phyloP scores from a whole-genome alignment of 2,329 filamentous ascomycete genomes.

The Cadophora luteo-olivacea region DNA sequence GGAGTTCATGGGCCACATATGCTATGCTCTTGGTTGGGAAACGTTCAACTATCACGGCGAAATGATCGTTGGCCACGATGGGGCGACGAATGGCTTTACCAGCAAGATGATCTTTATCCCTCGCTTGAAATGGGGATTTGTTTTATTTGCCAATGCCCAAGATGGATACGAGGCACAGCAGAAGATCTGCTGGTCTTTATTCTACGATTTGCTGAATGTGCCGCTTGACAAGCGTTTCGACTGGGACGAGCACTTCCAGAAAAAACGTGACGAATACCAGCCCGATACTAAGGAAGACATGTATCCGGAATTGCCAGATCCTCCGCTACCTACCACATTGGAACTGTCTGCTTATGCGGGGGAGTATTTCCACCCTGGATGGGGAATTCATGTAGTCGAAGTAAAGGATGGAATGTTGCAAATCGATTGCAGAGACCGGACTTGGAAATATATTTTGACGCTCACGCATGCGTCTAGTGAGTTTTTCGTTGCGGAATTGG shows the following conservation, averaged over 20 bases:
- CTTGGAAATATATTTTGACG: constrained; percentile 24
- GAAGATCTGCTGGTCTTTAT: constrained; percentile 28
- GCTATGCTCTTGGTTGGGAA: constrained; percentile 31
- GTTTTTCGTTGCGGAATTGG: constrained; percentile 29
- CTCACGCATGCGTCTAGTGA: constrained; percentile 30
- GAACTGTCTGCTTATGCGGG: constrained; percentile 21
- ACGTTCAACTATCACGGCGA: constrained; percentile 31
- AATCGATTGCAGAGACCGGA: constrained; percentile 28
- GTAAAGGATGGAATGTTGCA: constrained; percentile 26
- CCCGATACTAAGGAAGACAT: constrained; percentile 24
- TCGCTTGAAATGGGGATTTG: constrained; percentile 29
- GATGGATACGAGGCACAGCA: constrained; percentile 17
- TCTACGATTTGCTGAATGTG: constrained; percentile 31
- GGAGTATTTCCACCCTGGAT: constrained; percentile 29
- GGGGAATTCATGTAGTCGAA: constrained; percentile 24
- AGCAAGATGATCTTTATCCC: constrained; percentile 31
- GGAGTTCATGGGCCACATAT: constrained; percentile 20
- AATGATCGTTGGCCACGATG: constrained; percentile 24
- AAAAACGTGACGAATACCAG: constrained; percentile 19
- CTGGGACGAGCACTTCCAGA: constrained; percentile 27
- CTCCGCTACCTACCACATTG: constrained; percentile 20
- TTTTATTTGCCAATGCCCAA: constrained; percentile 25
- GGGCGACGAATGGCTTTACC: constrained; percentile 26
- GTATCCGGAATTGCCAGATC: constrained; percentile 27
- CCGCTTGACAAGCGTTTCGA: constrained; percentile 25